Base-by-base conservation (phyloP, 768 basidiomycete species). In the Heimioporus sp. region DNA sequence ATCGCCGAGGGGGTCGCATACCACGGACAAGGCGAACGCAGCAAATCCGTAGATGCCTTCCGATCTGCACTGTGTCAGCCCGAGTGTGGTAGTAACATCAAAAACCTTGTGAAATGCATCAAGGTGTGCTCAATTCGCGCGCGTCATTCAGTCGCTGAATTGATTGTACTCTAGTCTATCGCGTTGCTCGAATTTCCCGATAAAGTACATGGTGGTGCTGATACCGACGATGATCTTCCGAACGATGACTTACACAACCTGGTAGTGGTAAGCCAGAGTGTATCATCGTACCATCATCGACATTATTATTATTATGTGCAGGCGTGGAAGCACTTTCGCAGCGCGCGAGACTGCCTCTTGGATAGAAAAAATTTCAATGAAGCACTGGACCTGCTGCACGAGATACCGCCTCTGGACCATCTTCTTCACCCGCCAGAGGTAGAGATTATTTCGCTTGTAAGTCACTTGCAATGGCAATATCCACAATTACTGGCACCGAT, bases 1-100 rank as follows among this genome's bases (percentile, higher is more conserved):
- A n/a, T 60, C 2, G 51, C 51, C 4, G 45, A 56, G 32, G 49
- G 32, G 10, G 24, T 55, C 32, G 53, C 48, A 24, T 38, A 48
- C 10, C 4, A 12, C 5, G 31, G 30, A 31, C 28, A 41, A 40
- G 52, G 31, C 37, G 32, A 42, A 6, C 5, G 24, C 24, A 28
- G 6, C 24, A 28, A 28, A 28, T 28, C 24, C 2, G 19, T 9
- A 6, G 35, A 28, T 11, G 20, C 5, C 21, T 43, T 28, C 24
- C 35, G 2, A 24, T 45, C 8, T 5, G 37, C 15, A 31, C n/a
- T 5, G 36, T 60, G 40, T 28, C 24, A 28, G 2, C 24, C 24
- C 36, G 21, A 10, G n/a, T 41, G 30, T 19, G 10, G 17, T 11
- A 35, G 5, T 4, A 24, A 49, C 17, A 31, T 16, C 28, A 43